These are phyloP conservation scores for Penicillium parvum DNA, from an alignment of 495 filamentous ascomycete genomes.

Conservation along the genomic window DNA sequence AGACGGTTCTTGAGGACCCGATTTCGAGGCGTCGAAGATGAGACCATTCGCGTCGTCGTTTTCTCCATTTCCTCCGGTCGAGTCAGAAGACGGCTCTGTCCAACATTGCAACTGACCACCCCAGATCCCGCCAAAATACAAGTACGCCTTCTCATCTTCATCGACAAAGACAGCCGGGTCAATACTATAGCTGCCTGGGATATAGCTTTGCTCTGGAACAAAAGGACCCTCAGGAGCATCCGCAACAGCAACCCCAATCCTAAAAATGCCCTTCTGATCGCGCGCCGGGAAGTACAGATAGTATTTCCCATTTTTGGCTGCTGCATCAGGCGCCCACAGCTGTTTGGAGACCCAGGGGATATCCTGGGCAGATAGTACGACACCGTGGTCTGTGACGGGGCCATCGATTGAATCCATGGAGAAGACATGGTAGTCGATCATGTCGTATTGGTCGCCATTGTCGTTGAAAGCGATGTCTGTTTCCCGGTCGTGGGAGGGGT, in stretches of 20 bases:
- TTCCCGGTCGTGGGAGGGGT: constrained; percentile 43
- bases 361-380: constrained; percentile 33
- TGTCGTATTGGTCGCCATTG: constrained; percentile 80
- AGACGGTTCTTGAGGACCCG: constrained; percentile 51
- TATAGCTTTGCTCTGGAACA: constrained; percentile 30
- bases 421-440: constrained; percentile 55
- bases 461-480: constrained; percentile 59
- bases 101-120: constrained; percentile 65
- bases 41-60: constrained; percentile 13
- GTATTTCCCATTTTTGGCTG: constrained; percentile 43
- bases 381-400: constrained; percentile 41
- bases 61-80: not conserved
- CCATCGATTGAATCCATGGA: constrained; percentile 37
- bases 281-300: constrained; percentile 48
- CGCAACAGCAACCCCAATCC: constrained; percentile 52
- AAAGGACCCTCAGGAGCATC: constrained; percentile 46
- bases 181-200: constrained; percentile 43
- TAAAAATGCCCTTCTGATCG: constrained; percentile 51
- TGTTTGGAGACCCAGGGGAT: constrained; percentile 44
- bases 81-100: constrained; percentile 21
- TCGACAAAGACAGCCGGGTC: constrained; percentile 50
- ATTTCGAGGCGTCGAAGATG: constrained; percentile 42
- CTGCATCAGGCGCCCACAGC: constrained; percentile 49
- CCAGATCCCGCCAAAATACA: constrained; percentile 59
- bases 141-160: constrained; percentile 44